A percentile compares a stretch with the other conserved stretches of the same genome.
These are phyloP conservation scores for Viola odorata DNA, from an alignment of 345 rosid species.

Conservation along the genomic window DNA sequence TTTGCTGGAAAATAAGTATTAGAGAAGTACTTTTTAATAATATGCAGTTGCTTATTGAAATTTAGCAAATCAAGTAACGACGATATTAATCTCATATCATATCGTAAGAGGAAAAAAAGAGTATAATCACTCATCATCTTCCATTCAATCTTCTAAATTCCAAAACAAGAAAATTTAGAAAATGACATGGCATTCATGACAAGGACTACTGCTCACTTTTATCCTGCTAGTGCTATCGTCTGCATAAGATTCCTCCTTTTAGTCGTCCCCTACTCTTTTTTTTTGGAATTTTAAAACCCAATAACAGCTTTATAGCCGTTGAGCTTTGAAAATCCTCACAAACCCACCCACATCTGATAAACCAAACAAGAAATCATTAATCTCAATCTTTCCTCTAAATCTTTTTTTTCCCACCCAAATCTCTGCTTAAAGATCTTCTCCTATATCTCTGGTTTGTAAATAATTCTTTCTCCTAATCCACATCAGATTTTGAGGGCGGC, in stretches of 20 bases:
- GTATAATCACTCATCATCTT: too few relatives aligned
- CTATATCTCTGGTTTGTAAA: neutral
- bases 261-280: constrained; percentile 3
- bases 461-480: neutral
- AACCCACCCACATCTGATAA: constrained; percentile 1
- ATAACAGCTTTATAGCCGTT: constrained; percentile 65
- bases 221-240: neutral
- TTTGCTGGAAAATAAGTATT: too few relatives aligned
- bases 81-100: too few relatives aligned
- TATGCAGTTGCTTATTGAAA: too few relatives aligned
- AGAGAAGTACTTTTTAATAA: too few relatives aligned
- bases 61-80: too few relatives aligned
- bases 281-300: constrained; percentile 26
- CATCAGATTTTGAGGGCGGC: neutral
- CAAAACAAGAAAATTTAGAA: too few relatives aligned
- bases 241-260: neutral
- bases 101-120: too few relatives aligned
- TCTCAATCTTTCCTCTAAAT: constrained; percentile 1
- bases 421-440: neutral
- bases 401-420: neutral
- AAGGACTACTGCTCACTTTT: too few relatives aligned
- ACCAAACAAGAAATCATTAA: neutral
- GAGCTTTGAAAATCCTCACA: constrained; percentile 21
- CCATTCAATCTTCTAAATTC: too few relatives aligned
- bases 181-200: too few relatives aligned